Base-by-base conservation (phyloP, 2,329 filamentous ascomycete genomes). In the Botrytis deweyae region DNA sequence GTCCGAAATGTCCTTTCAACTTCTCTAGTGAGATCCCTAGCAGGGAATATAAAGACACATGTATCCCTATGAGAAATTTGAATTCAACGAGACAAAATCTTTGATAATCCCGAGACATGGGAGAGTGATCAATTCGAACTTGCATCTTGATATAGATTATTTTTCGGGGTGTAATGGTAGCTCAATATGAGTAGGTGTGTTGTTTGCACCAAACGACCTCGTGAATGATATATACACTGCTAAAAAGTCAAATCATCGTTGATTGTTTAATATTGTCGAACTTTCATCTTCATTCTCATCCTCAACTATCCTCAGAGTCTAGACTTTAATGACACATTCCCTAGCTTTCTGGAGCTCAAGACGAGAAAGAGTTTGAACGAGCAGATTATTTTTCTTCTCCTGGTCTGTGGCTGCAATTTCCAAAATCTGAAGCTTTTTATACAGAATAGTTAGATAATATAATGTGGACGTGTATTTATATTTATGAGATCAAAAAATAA, bases 41-140 rank as follows among this genome's bases (percentile, higher is more conserved):
- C 22, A 52, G 46, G 7, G 52, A 55, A 6, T 55, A 8, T 29
- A 55, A 55, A 55, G 14, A 29, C 25, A 29, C n/a, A 52, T 12
- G 1, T 1, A n/a, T 52, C 12, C 22, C 49, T 14, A n/a, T 14
- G 25, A 14, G 49, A 52, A 12, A 25, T 52, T 52, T n/a, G 10
- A 14, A 25, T 25, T n/a, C 10, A 52, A 52, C 4, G 1, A 25
- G 9, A 2, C 10, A 49, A 10, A 5, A 4, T 12, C 0, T 6
- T 1, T 5, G 1, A 25, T 0, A 5, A 10, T 0, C 6, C 0
- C 1, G 8, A 25, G 4, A 4, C 0, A 6, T n/a, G 3, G 4
- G 49, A 52, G 12, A 55, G n/a, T 55, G n/a, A 6, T 29, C 4
- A 29, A 16, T 16, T 55, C 52, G 14, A 18, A 29, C 25, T 52